Base-by-base conservation (phyloP, 805 yeast genomes). In the Ogataea neopini region DNA sequence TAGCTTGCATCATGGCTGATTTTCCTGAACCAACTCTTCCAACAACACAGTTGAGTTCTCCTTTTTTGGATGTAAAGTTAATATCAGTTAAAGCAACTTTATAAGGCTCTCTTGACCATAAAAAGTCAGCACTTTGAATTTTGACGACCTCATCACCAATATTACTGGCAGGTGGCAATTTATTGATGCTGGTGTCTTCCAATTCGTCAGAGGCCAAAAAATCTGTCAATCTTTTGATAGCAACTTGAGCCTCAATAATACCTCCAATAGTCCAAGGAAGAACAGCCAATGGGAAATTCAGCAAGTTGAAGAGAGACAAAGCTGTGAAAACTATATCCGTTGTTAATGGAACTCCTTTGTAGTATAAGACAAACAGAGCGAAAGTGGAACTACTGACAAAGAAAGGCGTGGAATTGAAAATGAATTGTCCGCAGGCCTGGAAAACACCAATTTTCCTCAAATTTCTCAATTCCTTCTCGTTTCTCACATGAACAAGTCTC, bases 251-350 rank as follows among this genome's bases (percentile, higher is more conserved):
- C 66, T 94, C 99, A 51, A 95, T 84, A 42, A 89, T 69, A 39
- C 87, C 75, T 14, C 96, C 84, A 52, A 94, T 81, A 13, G 92
- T 91, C 80, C 83, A 87, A 36, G 99, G 99, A 53, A 94, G 77
- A 33, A 89, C 88, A 9, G 95, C 91, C 53, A 94, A 75, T 38
- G 99, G 99, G 80, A 94, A 94, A 0, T 86, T 77, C 50, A 94
- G 76, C 62, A 94, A 72, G 66, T 92, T 94, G 75, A 92, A 94
- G 44, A 91, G 74, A 6, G 97, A 77, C 47, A 89, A 74, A 2
- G 97, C 96, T 23, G 97, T 90, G 73, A 92, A 87, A 5, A 94
- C 97, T 52, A 91, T 75, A 57, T 94, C 98, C 1, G 97, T 86
- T 1, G 92, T 78, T 61, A 94, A 76, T 28, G 96, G 90, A 42